A percentile compares a stretch with the other conserved stretches of the same genome.
Conservation (phyloP, 1,284 basidiomycete genomes). For the Meira miltonrushii region DNA sequence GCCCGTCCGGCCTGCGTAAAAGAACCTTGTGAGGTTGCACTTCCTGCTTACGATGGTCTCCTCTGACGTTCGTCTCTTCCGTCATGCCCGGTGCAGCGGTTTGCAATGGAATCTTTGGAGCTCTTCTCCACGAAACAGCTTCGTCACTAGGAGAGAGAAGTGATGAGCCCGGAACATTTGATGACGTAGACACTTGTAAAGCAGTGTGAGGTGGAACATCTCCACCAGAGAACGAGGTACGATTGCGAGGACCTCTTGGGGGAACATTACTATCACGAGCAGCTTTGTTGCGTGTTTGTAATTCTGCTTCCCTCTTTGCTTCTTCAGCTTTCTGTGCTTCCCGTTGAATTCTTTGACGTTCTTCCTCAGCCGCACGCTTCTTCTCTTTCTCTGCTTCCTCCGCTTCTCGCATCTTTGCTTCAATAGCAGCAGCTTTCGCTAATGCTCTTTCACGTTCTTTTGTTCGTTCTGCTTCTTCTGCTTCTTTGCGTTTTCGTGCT, state of each 20-base stretch:
- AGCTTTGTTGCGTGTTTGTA: constrained; percentile 3
- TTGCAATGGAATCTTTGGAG: neutral
- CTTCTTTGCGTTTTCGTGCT: constrained; percentile 41
- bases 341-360: neutral
- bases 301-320: constrained; percentile 1
- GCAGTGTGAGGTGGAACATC: neutral
- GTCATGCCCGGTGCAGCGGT: neutral
- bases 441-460: constrained; percentile 34
- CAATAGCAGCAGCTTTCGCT: constrained; percentile 36
- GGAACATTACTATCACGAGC: neutral
- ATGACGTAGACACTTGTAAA: too few relatives aligned
- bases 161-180: neutral
- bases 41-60: too few relatives aligned
- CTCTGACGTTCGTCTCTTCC: too few relatives aligned
- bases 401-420: constrained; percentile 6
- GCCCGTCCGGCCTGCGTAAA: neutral
- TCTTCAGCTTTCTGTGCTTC: constrained; percentile 3
- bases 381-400: constrained; percentile 26
- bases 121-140: constrained; percentile 18
- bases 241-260: neutral
- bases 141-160: constrained; percentile 15
- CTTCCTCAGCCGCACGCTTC: constrained; percentile 18
- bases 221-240: neutral
- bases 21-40: neutral
- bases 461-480: constrained; percentile 4